Evolutionary conservation across 441 rosid genomes (phyloP).

Genomic region (Populus trichocarpa): DNA sequence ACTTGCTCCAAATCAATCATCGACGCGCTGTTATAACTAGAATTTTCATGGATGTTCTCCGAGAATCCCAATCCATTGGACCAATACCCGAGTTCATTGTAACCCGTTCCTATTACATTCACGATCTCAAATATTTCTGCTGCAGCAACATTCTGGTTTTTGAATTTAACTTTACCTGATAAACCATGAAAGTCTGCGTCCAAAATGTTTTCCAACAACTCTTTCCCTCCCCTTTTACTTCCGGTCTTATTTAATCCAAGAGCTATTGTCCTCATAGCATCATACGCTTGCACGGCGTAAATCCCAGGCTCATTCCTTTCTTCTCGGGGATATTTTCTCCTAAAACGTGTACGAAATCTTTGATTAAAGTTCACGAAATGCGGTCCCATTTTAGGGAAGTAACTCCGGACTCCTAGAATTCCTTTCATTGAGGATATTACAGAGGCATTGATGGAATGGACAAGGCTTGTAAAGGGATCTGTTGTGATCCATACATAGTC

Average conservation of each 20-base stretch:
- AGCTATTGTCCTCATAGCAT: conserved; percentile 20
- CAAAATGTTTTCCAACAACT: conserved; percentile 8
- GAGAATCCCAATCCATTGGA: conserved; percentile 24
- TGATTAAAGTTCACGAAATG: conserved; percentile 4
- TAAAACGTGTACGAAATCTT: conserved; percentile 18
- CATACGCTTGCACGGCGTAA: conserved; percentile 29
- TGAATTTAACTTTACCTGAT: conserved; percentile 19
- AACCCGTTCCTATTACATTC: conserved; percentile 20
- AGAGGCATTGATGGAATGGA: conserved; percentile 17
- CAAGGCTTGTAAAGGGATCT: conserved; percentile 19
- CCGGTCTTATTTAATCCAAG: background rate
- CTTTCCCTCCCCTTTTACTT: background rate
- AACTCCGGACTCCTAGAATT: conserved; percentile 23
- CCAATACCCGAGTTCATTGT: conserved; percentile 28
- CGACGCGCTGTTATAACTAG: background rate
- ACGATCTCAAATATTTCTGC: conserved; percentile 17
- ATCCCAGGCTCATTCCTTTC: conserved; percentile 19
- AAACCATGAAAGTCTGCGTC: conserved; percentile 10
- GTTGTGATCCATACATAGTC: conserved; percentile 34
- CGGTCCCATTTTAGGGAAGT: background rate
- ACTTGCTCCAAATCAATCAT: conserved; percentile 21
- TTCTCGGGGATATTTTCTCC: conserved; percentile 11
- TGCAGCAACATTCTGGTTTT: conserved; percentile 1
- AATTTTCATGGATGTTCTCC: background rate
- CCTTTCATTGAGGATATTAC: conserved; percentile 29